A percentile compares a stretch with the other conserved stretches of the same genome.
Conservation (phyloP, 2,329 filamentous ascomycete species). For the Drechslerella stenobrocha region DNA sequence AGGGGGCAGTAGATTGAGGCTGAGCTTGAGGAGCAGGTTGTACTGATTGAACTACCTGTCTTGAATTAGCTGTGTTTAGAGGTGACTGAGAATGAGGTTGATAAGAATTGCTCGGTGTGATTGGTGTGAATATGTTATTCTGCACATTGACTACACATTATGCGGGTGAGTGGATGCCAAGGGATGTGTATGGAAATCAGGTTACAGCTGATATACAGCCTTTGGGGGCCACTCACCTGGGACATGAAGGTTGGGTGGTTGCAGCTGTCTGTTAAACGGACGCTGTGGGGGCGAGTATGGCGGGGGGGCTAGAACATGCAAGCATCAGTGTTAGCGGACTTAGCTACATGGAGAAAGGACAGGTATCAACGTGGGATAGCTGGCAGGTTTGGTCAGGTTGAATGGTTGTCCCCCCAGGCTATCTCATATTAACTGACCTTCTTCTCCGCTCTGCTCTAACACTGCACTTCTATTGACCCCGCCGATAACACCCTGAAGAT, state of each 20-base stretch:
- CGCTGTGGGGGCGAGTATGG: constrained; percentile 46
- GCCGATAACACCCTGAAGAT: constrained; percentile 47
- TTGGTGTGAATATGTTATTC: constrained; percentile 45
- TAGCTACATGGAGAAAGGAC: not conserved
- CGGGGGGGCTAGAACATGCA: constrained; percentile 23
- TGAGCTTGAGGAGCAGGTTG: constrained; percentile 10
- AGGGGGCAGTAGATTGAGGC: constrained; percentile 10
- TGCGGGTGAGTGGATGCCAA: not conserved
- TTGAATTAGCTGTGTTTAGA: constrained; percentile 29
- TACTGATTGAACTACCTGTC: constrained; percentile 22
- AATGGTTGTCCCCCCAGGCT: too few relatives aligned
- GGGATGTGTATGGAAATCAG: not conserved
- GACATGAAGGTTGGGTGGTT: constrained; percentile 44
- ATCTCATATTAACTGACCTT: constrained; percentile 29
- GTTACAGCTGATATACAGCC: not conserved
- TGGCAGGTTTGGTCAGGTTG: too few relatives aligned
- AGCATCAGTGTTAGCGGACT: constrained; percentile 9
- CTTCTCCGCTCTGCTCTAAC: constrained; percentile 32
- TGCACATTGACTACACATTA: constrained; percentile 37
- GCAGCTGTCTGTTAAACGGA: constrained; percentile 45
- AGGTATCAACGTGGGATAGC: too few relatives aligned
- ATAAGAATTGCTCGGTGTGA: constrained; percentile 46
- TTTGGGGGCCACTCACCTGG: constrained; percentile 16
- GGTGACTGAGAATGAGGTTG: constrained; percentile 45
- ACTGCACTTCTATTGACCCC: constrained; percentile 44